Evolutionary conservation across 2,329 filamentous ascomycete genomes (phyloP).

Genomic region (Neonectria punicea): DNA sequence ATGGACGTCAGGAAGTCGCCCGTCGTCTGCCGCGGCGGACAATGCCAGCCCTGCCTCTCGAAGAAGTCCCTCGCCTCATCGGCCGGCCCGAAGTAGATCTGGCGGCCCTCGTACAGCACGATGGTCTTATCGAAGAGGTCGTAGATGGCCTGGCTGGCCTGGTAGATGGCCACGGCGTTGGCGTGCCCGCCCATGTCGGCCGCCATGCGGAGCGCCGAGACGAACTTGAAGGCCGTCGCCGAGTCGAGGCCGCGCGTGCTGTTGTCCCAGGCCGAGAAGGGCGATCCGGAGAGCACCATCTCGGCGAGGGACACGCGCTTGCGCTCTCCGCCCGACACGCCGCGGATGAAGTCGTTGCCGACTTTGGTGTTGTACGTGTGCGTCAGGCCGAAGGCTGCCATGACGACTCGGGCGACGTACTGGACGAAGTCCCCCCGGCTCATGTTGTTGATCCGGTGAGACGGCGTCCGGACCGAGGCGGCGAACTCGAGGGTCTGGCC

Average conservation of each 20-base stretch:
- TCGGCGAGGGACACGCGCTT: slow-evolving; percentile 88
- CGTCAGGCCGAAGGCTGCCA: slow-evolving; percentile 77
- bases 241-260: slow-evolving; percentile 78
- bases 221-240: slow-evolving; percentile 78
- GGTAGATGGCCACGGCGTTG: slow-evolving; percentile 76
- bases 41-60: slow-evolving; percentile 74
- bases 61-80: slow-evolving; percentile 72
- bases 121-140: slow-evolving; percentile 80
- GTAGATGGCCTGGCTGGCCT: slow-evolving; percentile 76
- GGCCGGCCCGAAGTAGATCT: slow-evolving; percentile 80
- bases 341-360: slow-evolving; percentile 78
- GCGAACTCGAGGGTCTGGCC: slow-evolving; percentile 80
- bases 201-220: slow-evolving; percentile 71
- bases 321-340: slow-evolving; percentile 76
- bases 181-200: slow-evolving; percentile 72
- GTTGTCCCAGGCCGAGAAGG: slow-evolving; percentile 74
- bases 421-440: slow-evolving; percentile 67
- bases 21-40: slow-evolving; percentile 73
- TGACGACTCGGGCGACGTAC: slow-evolving; percentile 73
- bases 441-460: slow-evolving; percentile 71
- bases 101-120: slow-evolving; percentile 79
- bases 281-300: slow-evolving; percentile 73
- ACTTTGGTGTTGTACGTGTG: slow-evolving; percentile 80
- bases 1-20: slow-evolving; percentile 77
- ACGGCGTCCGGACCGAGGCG: slow-evolving; percentile 73